Base-by-base conservation (phyloP, 805 yeast species). In the Metschnikowia rubicola region DNA sequence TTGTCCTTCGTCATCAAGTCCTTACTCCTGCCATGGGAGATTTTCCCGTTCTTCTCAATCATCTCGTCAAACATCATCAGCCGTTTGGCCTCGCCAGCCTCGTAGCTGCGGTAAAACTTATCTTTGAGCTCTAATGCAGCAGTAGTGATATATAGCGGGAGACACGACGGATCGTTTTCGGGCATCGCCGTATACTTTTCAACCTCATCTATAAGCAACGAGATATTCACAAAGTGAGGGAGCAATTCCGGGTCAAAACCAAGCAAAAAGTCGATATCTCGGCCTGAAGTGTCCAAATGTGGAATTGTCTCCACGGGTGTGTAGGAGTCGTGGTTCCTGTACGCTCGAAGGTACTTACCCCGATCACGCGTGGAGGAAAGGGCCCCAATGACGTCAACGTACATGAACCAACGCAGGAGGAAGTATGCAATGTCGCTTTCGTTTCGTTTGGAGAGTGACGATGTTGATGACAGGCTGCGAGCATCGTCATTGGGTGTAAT, bases 181-280 rank as follows among this genome's bases (percentile, higher is more conserved):
- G 39, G 30, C 2, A 37, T 19, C 8, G 38, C 46, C 39, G 63
- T 41, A 43, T 59, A 58, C 1, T 41, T 35, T 29, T 68, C 63
- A 2, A 65, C 63, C 43, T 60, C 60, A 26, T 68, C 54, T 3
- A 71, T 66, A 5, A 71, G 56, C 5, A 63, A 43, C 0, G 68
- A 68, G 8, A 83, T 72, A 37, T 79, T 74, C 17, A 84, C 73
- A 51, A 80, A 79, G 30, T 75, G 71, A 0, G 86, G 84, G 17
- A 86, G 66, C 47, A 85, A 73, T 50, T 71, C 72, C 10, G 82
- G 69, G 53, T 86, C 90, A 60, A 87, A 79, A 1, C 94, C 95
- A 44, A 77, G 66, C 41, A 83, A 67, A 47, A 76, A 78, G 58
- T 84, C 89, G 42, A 84, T 79, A 53, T 78, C 80, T 30, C 65